phyloP scores from a whole-genome alignment of 2,329 filamentous ascomycete species.

The Trichophyton mentagrophytes region DNA sequence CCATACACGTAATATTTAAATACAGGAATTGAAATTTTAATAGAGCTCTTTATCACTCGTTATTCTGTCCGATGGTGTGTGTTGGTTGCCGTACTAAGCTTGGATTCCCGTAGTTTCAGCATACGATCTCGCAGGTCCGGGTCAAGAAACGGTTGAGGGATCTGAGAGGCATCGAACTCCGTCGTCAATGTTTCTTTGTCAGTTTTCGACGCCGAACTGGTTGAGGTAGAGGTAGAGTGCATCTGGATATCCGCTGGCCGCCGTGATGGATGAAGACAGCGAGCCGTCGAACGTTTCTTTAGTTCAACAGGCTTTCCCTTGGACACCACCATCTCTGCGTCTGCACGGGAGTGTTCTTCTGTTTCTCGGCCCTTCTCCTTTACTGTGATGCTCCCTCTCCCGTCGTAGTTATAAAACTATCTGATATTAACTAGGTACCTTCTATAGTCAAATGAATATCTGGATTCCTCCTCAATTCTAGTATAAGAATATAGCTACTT shows the following conservation, averaged over 20 bases:
- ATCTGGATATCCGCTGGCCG: slow-evolving; percentile 11
- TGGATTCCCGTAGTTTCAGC: neutral
- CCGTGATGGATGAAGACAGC: slow-evolving; percentile 8
- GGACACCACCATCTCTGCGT: neutral
- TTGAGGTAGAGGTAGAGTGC: neutral
- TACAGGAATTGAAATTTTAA: neutral
- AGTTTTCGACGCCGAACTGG: neutral
- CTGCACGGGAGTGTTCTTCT: neutral
- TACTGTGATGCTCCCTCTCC: neutral
- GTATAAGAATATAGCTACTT: no score
- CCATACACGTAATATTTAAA: neutral
- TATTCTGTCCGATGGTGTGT: neutral
- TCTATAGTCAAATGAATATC: no score
- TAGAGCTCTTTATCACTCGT: neutral
- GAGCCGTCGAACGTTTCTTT: neutral
- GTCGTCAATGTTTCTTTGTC: neutral
- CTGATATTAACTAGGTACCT: no score
- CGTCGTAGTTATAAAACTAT: neutral
- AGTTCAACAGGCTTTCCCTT: neutral
- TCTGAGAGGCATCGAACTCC: slow-evolving; percentile 12
- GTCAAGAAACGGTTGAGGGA: slow-evolving; percentile 14
- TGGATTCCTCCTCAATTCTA: no score
- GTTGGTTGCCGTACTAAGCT: neutral
- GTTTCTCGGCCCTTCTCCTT: neutral
- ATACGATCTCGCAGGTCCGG: neutral